Evolutionary conservation across 257 asterid species (phyloP), one percentile per base, ranked within the genome.

Genomic region (Agastache rugosa): DNA sequence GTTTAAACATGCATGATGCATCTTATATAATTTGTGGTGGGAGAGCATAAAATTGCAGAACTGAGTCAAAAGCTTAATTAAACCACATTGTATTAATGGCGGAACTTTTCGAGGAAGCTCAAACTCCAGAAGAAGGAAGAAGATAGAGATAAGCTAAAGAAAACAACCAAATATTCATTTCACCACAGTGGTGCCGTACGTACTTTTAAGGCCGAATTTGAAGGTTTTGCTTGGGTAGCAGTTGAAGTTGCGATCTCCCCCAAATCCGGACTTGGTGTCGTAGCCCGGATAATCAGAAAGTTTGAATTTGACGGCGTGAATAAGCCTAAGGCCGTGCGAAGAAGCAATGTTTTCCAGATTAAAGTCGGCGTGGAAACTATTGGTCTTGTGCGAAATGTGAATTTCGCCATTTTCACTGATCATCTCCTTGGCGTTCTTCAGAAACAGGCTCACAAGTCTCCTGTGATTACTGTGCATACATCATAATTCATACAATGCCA

Each of bases 311-410:
- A 66, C 65, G 0, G 78, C 81, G 71, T 72, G 77, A 0, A 77
- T 67, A 1, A 83, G 77, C 74, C 35, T 42, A 0, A 83, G 81
- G 5, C 69, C 23, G 25, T 60, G 68, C 1, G 68, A 67, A 31
- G 72, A 53, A 41, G 85, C 87, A 27, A 83, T 0, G 4, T 1
- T n/a, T 53, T 48, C 74, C 16, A 83, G 15, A 0, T 78, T 69
- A 78, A 80, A 83, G 7, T 80, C 74, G 0, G 1, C 14, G 47
- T 69, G 80, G 45, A 76, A 65, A 2, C 15, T 74, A 7, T 76
- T 84, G 1, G 82, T 79, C 82, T 81, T 84, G 80, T 84, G 86
- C 9, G 83, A 12, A 29, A 84, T 62, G 71, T 85, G 89, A 58
- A 85, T 79, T 48, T 85, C 83, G 0, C 86, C 86, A 23, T 63